Base-by-base conservation (phyloP, 2,329 filamentous ascomycete genomes). In the Arthroderma uncinatum region DNA sequence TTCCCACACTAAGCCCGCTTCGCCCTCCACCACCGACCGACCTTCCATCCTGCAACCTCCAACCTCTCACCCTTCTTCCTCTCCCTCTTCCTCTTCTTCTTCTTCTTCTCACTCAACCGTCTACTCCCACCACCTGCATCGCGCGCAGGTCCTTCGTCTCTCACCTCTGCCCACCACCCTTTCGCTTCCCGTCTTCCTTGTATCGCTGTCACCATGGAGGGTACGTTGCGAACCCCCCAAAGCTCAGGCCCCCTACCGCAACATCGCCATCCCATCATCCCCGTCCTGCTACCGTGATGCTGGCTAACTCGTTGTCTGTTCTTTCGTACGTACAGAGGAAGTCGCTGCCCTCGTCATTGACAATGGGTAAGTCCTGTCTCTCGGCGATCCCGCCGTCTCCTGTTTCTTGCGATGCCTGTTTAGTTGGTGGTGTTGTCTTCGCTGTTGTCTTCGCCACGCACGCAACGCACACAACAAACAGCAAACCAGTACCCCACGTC, bases 281-380 rank as follows among this genome's bases (percentile, higher is more conserved):
- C 59, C 53, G 58, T 60, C 60, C 59, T 57, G 60, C 57, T 57
- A 59, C 53, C 60, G 58, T 59, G 47, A 37, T 48, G 58, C 53
- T 55, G 53, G 68, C 73, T 76, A 67, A 76, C 81, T 65, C 80
- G 72, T 34, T 64, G 7, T 30, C 28, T 30, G 4, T 30, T 30
- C 28, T 30, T 30, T 56, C 66, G 73, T 62, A 68, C 63, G 62
- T 62, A 78, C 75, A 97, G 93, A 98, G 85, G 93, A 98, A 89
- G 93, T 98, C 80, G 93, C 93, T 79, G 93, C 93, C 79, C 91
- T 98, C 89, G 93, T 98, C 80, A 97, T 98, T 82, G 93, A 98
- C 91, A 98, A 98, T 97, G 93, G 93, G 93, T 98, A 92, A 89
- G 91, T 81, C 8, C 40, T 9, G 71, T 67, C 65, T 66, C 66